Evolutionary conservation across 805 yeast species (phyloP).

Genomic region (Pichia rugopelliculosa): DNA sequence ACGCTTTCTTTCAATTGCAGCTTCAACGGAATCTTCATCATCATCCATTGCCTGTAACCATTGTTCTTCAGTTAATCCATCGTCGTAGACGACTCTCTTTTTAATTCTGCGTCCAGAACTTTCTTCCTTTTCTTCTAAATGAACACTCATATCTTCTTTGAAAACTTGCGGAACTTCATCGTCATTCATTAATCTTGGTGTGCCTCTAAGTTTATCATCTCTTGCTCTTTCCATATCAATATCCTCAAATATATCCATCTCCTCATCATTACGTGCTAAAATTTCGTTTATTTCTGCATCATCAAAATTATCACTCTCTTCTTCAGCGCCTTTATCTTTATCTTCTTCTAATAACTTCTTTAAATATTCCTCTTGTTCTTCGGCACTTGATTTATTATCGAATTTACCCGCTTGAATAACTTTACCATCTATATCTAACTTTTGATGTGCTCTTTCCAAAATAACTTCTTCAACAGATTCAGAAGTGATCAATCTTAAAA

Average conservation of each 20-base stretch:
- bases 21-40: constrained; percentile 58
- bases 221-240: constrained; percentile 51
- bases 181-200: constrained; percentile 51
- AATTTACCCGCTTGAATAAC: constrained; percentile 90
- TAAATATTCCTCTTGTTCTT: constrained; percentile 77
- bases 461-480: constrained; percentile 82
- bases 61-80: constrained; percentile 66
- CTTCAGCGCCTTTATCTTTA: constrained; percentile 35
- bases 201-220: constrained; percentile 27
- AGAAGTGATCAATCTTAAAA: constrained; percentile 68
- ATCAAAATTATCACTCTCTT: constrained; percentile 46
- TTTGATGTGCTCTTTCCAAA: constrained; percentile 74
- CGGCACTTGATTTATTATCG: constrained; percentile 79
- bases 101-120: constrained; percentile 60
- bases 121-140: constrained; percentile 34
- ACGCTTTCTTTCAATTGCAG: constrained; percentile 47
- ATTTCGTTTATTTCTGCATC: constrained; percentile 66
- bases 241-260: constrained; percentile 44
- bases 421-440: constrained; percentile 79
- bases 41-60: constrained; percentile 75
- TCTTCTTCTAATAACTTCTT: constrained; percentile 68
- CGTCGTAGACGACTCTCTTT: constrained; percentile 54
- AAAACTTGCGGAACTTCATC: constrained; percentile 77
- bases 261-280: constrained; percentile 61
- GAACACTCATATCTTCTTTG: constrained; percentile 47